phyloP scores from a whole-genome alignment of 768 basidiomycete species.

The Mycena galopus region DNA sequence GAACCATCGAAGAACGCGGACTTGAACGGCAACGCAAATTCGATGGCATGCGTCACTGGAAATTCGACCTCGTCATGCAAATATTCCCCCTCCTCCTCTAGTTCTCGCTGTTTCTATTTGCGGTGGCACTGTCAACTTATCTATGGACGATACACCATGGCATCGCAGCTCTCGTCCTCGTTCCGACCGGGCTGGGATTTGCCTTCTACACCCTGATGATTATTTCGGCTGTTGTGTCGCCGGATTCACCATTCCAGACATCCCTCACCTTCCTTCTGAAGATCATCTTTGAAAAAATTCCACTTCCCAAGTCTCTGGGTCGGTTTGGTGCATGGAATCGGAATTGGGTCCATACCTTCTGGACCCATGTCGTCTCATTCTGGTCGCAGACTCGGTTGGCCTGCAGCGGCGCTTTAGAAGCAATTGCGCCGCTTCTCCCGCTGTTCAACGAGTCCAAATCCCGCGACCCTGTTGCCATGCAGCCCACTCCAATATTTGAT shows the following conservation, averaged over 20 bases:
- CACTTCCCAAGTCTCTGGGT: not conserved
- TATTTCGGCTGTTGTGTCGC: not conserved
- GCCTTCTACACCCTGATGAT: not conserved
- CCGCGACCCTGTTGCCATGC: not conserved
- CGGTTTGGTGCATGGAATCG: not conserved
- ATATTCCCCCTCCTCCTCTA: constrained; percentile 4
- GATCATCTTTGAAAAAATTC: not conserved
- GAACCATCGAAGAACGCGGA: constrained; percentile 2
- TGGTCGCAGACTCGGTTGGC: not conserved
- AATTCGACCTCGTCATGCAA: constrained; percentile 14
- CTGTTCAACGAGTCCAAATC: not conserved
- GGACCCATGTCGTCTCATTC: no score
- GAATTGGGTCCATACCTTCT: not conserved
- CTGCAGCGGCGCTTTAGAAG: not conserved
- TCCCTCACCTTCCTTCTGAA: not conserved
- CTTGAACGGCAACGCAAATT: constrained; percentile 17
- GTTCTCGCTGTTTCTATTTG: not conserved
- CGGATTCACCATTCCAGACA: constrained; percentile 13
- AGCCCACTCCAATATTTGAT: not conserved
- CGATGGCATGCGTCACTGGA: constrained; percentile 7
- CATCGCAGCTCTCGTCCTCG: not conserved
- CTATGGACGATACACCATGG: constrained; percentile 6
- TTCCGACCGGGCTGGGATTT: not conserved
- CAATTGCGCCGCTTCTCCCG: not conserved
- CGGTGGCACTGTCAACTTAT: not conserved